Conservation (phyloP, 768 basidiomycete genomes). For the Boletus subparvulus region DNA sequence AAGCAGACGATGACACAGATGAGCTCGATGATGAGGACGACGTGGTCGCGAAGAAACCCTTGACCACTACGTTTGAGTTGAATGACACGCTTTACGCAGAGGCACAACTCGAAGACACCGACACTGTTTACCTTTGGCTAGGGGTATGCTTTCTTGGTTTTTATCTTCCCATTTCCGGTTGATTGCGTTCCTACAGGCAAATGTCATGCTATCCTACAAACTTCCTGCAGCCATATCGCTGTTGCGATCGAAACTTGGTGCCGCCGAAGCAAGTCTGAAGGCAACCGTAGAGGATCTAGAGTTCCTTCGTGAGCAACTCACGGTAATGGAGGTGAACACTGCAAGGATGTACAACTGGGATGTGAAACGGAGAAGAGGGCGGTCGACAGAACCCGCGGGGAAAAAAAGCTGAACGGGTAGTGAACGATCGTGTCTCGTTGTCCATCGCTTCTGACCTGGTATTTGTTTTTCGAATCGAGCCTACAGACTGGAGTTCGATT, state of each 20-base stretch:
- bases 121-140: conserved; percentile 92
- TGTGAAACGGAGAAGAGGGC: conserved; percentile 75
- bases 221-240: conserved; percentile 74
- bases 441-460: background rate
- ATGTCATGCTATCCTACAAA: conserved; percentile 96
- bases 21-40: conserved; percentile 58
- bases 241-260: conserved; percentile 68
- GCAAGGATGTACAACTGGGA: conserved; percentile 97
- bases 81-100: conserved; percentile 95
- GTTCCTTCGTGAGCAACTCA: conserved; percentile 91
- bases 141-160: conserved; percentile 59
- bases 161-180: background rate
- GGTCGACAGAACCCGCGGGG: conserved; percentile 32
- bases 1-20: conserved; percentile 35
- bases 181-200: conserved; percentile 60
- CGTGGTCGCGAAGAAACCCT: conserved; percentile 42
- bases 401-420: conserved; percentile 13
- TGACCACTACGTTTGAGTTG: conserved; percentile 89
- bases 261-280: conserved; percentile 63
- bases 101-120: conserved; percentile 82
- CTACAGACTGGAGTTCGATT: background rate
- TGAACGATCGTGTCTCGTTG: background rate
- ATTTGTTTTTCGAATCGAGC: background rate
- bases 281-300: conserved; percentile 86
- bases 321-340: conserved; percentile 95